These are phyloP conservation scores for Penicillium mononematosum DNA, from an alignment of 495 filamentous ascomycete species.

Conservation along the genomic window DNA sequence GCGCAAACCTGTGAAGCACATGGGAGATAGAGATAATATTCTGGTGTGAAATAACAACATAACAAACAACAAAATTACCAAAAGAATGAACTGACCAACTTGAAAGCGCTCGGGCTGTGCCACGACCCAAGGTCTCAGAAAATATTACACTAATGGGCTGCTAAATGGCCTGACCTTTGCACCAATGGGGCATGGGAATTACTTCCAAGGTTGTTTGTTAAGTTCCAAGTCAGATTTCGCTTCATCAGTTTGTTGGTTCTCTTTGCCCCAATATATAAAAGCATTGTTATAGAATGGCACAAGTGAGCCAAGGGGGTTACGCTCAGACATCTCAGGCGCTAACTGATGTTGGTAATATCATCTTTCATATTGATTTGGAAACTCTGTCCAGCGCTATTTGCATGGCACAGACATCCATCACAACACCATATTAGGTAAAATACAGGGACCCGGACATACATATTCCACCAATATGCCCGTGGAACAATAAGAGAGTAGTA, in stretches of 20 bases:
- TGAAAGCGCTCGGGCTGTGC: neutral
- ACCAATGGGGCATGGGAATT: neutral
- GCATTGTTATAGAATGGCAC: neutral
- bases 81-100: neutral
- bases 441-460: too few species aligned
- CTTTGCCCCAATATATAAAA: neutral
- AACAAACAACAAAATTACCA: neutral
- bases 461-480: too few species aligned
- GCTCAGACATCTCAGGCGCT: neutral
- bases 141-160: neutral
- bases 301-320: neutral
- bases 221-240: neutral
- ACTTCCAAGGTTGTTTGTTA: neutral
- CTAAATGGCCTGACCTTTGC: neutral
- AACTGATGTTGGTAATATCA: neutral
- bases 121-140: neutral
- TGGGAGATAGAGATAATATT: neutral
- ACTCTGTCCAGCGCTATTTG: neutral
- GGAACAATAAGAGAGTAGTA: too few species aligned
- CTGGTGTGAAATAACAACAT: neutral
- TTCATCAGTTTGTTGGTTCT: neutral
- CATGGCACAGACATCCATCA: neutral
- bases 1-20: constrained; percentile 26
- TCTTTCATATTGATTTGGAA: neutral
- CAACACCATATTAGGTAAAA: too few species aligned